Base-by-base conservation (phyloP, 1,139 yeast genomes). In the Petasospora rhodanensis region DNA sequence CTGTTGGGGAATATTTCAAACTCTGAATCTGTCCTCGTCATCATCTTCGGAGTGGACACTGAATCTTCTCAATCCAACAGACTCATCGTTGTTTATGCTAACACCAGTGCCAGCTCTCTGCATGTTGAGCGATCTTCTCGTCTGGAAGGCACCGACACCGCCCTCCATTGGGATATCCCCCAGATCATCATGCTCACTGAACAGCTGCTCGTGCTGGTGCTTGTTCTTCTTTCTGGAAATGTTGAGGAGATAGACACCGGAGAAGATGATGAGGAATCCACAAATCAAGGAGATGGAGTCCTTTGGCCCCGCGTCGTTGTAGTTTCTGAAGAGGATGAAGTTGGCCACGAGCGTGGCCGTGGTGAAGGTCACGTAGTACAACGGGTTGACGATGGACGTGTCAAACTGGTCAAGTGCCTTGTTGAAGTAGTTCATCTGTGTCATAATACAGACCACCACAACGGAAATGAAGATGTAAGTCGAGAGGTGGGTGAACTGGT, bases 351-450 rank as follows among this genome's bases (percentile, higher is more conserved):
- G 68, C 0, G 96, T 87, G 37, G 84, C 85, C 1, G 96, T 86
- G 24, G 96, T 86, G 61, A 86, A 87, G 0, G 95, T 80, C 36
- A 86, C 96, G 54, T 87, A 86, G 62, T 86, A 86, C 42, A 86
- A 66, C 20, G 96, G 96, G 58, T 87, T 86, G 37, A 86, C 96
- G 45, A 87, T 83, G 2, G 95, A 84, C 4, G 96, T 86, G 55
- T 86, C 96, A 52, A 85, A 86, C 58, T 84, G 95, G 51, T 89
- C 96, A 52, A 86, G 69, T 0, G 96, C 96, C 63, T 85, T 86
- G 68, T 86, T 86, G 68, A 86, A 85, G 57, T 83, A 86, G 62
- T 85, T 86, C 96, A 86, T 85, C 59, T 86, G 96, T 3, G 95
- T 84, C 48, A 84, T 54, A 45, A 87, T 86, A 61, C 96, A 86